A percentile compares a stretch with the other conserved stretches of the same genome.
Evolutionary conservation across 2,329 filamentous ascomycete species (phyloP).

Genomic region (Cytospora chrysosperma): DNA sequence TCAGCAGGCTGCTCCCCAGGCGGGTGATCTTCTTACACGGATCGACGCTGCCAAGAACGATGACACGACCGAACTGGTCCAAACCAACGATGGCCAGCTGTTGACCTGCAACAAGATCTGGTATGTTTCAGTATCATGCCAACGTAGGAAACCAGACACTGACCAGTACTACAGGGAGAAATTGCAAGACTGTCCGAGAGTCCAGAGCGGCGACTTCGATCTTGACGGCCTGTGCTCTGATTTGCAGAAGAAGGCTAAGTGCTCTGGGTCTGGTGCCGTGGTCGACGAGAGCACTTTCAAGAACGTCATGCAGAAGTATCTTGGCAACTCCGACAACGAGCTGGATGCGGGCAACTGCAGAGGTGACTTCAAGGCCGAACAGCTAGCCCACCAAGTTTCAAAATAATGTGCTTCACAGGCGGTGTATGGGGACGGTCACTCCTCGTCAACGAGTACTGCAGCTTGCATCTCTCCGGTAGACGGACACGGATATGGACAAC

Average conservation of each 20-base stretch:
- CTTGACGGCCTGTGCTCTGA: slow-evolving; percentile 91
- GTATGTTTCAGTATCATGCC: slow-evolving; percentile 52
- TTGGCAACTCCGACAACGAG: slow-evolving; percentile 40
- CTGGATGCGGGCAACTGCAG: slow-evolving; percentile 8
- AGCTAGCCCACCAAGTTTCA: background rate
- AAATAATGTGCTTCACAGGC: background rate
- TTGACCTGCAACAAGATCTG: slow-evolving; percentile 91
- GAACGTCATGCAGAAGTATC: slow-evolving; percentile 66
- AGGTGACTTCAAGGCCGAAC: background rate
- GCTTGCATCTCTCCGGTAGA: slow-evolving; percentile 6
- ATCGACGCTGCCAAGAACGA: slow-evolving; percentile 74
- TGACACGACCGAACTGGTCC: slow-evolving; percentile 56
- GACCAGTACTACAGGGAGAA: slow-evolving; percentile 70
- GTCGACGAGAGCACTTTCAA: slow-evolving; percentile 89
- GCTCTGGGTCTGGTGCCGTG: slow-evolving; percentile 85
- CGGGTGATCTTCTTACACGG: slow-evolving; percentile 65
- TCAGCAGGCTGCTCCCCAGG: background rate
- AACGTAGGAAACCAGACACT: slow-evolving; percentile 32
- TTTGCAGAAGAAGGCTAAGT: slow-evolving; percentile 92
- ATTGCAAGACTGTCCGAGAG: slow-evolving; percentile 80
- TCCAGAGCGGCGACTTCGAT: slow-evolving; percentile 88
- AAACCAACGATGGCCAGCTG: slow-evolving; percentile 57
- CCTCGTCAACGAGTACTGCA: background rate
- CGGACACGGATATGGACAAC: slow-evolving; percentile 1
- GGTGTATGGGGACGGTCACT: background rate